Evolutionary conservation across 805 yeast genomes (phyloP).

Genomic region (Yarrowia phangngaensis): DNA sequence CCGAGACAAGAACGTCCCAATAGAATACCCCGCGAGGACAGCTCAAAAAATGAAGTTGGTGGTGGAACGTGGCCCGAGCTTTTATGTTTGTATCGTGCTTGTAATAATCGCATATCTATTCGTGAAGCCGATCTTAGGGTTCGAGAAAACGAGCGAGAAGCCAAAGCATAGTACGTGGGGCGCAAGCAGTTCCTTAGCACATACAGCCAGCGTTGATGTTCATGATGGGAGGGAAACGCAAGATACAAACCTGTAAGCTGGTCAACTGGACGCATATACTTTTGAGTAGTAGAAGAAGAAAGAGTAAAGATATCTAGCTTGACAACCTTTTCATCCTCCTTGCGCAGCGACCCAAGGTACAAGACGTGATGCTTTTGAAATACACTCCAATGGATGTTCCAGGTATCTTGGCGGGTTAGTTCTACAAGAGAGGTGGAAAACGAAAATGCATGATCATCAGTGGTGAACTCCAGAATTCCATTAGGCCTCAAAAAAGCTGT

Average conservation of each 20-base stretch:
- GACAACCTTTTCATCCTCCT: constrained; percentile 21
- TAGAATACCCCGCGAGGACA: constrained; percentile 11
- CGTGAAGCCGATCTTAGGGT: constrained; percentile 8
- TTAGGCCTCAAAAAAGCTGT: neutral
- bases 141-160: neutral
- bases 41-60: constrained; percentile 11
- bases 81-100: constrained; percentile 7
- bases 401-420: constrained; percentile 7
- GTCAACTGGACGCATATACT: constrained; percentile 1
- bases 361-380: constrained; percentile 19
- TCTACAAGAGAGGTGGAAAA: constrained; percentile 5
- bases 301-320: constrained; percentile 10
- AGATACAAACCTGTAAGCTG: constrained; percentile 13
- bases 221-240: constrained; percentile 14
- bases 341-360: constrained; percentile 8
- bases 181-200: constrained; percentile 4
- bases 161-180: constrained; percentile 12
- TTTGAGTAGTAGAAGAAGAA: constrained; percentile 1
- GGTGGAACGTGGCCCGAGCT: constrained; percentile 5
- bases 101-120: constrained; percentile 8
- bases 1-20: constrained; percentile 10
- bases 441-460: constrained; percentile 12
- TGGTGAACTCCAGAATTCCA: constrained; percentile 10
- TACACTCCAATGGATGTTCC: constrained; percentile 17
- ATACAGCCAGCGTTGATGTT: constrained; percentile 10